A percentile compares a stretch with the other conserved stretches of the same genome.
These are phyloP conservation scores for Talaromyces piceae DNA, from an alignment of 2,329 filamentous ascomycete species.

Conservation along the genomic window DNA sequence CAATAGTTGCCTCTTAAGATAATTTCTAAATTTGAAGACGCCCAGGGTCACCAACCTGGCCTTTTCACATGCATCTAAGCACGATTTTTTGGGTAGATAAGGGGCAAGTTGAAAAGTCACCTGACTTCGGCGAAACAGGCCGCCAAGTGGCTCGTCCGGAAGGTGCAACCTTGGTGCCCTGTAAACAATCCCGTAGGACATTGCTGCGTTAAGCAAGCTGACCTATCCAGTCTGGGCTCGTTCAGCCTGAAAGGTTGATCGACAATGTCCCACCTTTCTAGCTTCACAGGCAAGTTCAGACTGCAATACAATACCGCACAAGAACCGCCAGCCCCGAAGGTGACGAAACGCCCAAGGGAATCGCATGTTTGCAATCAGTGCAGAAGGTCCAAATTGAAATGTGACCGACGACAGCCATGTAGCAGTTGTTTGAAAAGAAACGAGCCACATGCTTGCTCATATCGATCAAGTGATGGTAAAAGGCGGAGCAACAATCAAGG, in stretches of 20 bases:
- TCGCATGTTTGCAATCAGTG: slow-evolving; percentile 1
- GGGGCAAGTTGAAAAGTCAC: background rate
- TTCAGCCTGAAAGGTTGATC: background rate
- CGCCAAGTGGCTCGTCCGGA: background rate
- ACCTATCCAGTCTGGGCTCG: background rate
- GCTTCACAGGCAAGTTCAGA: background rate
- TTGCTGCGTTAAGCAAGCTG: background rate
- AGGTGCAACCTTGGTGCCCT: background rate
- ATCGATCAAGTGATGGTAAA: background rate
- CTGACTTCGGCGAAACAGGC: background rate
- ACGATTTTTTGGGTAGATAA: background rate
- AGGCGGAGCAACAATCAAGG: background rate
- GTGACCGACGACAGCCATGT: background rate
- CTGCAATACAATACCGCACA: background rate
- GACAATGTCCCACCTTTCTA: background rate
- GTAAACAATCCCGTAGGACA: background rate
- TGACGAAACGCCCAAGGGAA: background rate
- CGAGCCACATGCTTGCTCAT: background rate
- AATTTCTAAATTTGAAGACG: too few relatives aligned
- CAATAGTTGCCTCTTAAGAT: background rate
- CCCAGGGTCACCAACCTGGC: background rate
- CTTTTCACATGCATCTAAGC: background rate
- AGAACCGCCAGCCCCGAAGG: background rate
- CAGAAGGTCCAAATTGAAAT: background rate
- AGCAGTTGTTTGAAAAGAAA: background rate